These are phyloP conservation scores for Nicotiana obtusifolia DNA, from an alignment of 257 asterid genomes.

Conservation along the genomic window DNA sequence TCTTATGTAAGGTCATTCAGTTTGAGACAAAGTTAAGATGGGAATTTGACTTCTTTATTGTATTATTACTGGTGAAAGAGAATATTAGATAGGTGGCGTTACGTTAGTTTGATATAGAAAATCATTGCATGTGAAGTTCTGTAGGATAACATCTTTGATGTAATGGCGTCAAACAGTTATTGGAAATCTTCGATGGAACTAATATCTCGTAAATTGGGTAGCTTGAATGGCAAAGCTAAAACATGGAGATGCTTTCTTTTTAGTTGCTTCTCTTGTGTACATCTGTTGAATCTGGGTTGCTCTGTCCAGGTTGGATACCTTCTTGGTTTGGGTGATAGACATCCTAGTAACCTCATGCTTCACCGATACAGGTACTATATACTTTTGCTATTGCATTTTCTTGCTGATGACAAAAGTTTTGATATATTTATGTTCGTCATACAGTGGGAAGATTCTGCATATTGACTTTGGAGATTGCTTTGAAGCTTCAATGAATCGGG, in stretches of 20 bases:
- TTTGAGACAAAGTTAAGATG: neutral
- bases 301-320: slow-evolving; percentile 83
- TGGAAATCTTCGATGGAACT: neutral
- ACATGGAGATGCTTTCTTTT: neutral
- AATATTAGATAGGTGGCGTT: neutral
- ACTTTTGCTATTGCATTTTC: neutral
- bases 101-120: neutral
- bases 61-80: neutral
- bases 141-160: neutral
- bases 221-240: neutral
- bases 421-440: slow-evolving; percentile 11
- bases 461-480: slow-evolving; percentile 99
- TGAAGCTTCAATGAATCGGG: slow-evolving; percentile 99
- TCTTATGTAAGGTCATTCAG: neutral
- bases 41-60: neutral
- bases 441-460: slow-evolving; percentile 97
- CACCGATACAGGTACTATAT: slow-evolving; percentile 77
- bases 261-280: neutral
- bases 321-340: slow-evolving; percentile 98
- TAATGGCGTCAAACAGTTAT: neutral
- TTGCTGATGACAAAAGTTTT: slow-evolving; percentile 10
- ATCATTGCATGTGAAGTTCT: neutral
- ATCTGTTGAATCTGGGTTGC: slow-evolving; percentile 9
- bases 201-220: neutral
- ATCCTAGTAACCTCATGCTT: slow-evolving; percentile 99